Evolutionary conservation across 1,284 basidiomycete species (phyloP).

Genomic region (Ustilago loliicola): DNA sequence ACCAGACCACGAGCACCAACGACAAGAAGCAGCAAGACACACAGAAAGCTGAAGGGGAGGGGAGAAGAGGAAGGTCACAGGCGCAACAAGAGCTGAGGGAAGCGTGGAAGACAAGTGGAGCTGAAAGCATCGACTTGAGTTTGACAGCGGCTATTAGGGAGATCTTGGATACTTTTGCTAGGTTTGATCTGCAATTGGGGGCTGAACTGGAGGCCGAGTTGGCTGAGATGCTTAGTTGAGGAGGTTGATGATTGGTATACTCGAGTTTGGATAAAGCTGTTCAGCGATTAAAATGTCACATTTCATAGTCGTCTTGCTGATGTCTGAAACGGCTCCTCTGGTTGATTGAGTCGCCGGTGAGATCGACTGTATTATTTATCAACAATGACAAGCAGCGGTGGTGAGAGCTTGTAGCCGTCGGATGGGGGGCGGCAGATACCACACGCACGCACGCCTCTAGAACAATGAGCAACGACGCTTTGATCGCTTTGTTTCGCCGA

Average conservation of each 20-base stretch:
- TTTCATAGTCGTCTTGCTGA: too few relatives aligned
- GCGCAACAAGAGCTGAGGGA: slow-evolving; percentile 17
- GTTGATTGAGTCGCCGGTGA: too few relatives aligned
- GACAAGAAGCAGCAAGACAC: neutral
- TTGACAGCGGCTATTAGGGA: slow-evolving; percentile 21
- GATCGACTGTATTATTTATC: too few relatives aligned
- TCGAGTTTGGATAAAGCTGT: neutral
- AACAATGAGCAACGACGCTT: neutral
- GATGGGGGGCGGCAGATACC: too few relatives aligned
- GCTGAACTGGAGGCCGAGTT: slow-evolving; percentile 39
- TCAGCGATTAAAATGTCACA: neutral
- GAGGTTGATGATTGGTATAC: neutral
- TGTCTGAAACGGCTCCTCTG: too few relatives aligned
- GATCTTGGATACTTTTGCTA: slow-evolving; percentile 39
- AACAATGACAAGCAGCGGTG: neutral
- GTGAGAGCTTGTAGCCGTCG: too few relatives aligned
- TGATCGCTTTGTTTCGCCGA: neutral
- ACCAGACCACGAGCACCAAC: neutral
- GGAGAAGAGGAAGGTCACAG: neutral
- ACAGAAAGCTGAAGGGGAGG: neutral
- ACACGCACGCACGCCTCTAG: too few relatives aligned
- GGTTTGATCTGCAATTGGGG: slow-evolving; percentile 39
- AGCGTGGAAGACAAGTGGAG: slow-evolving; percentile 35
- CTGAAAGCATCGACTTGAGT: slow-evolving; percentile 21
- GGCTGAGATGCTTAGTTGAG: slow-evolving; percentile 30